Conservation (phyloP, 2,329 filamentous ascomycete genomes). For the Fusarium xylarioides region DNA sequence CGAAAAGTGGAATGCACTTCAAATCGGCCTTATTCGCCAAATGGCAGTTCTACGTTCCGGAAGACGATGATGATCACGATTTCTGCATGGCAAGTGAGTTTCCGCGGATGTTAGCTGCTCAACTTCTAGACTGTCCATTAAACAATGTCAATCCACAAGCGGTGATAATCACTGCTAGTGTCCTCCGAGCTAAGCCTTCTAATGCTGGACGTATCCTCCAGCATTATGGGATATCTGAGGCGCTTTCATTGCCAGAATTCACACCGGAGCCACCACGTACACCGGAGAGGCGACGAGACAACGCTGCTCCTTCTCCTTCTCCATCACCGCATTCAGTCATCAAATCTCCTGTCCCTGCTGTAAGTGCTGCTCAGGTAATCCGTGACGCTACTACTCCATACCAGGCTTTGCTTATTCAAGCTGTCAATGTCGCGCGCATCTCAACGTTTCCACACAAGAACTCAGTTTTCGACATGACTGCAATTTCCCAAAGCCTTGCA, state of each 20-base stretch:
- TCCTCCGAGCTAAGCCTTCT: neutral
- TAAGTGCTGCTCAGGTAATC: neutral
- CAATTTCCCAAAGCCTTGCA: neutral
- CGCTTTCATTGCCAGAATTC: accelerated
- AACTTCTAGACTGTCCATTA: neutral
- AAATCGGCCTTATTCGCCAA: neutral
- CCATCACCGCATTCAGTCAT: neutral
- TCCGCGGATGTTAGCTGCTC: neutral
- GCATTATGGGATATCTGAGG: neutral
- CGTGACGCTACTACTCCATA: neutral
- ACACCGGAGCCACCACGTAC: neutral
- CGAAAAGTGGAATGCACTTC: neutral
- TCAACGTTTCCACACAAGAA: neutral
- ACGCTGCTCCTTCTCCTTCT: neutral
- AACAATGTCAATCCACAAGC: neutral
- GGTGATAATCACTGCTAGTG: neutral
- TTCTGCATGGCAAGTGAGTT: neutral
- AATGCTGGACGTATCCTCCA: neutral
- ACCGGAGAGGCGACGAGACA: neutral
- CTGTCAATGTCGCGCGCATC: neutral
- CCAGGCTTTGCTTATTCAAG: neutral
- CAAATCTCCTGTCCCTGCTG: neutral
- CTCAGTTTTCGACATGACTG: neutral
- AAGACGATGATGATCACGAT: neutral
- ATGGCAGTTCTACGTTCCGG: neutral